These are phyloP conservation scores for Coemansia sp. DNA, from an alignment of 192 early-diverging fungal species.

Conservation along the genomic window DNA sequence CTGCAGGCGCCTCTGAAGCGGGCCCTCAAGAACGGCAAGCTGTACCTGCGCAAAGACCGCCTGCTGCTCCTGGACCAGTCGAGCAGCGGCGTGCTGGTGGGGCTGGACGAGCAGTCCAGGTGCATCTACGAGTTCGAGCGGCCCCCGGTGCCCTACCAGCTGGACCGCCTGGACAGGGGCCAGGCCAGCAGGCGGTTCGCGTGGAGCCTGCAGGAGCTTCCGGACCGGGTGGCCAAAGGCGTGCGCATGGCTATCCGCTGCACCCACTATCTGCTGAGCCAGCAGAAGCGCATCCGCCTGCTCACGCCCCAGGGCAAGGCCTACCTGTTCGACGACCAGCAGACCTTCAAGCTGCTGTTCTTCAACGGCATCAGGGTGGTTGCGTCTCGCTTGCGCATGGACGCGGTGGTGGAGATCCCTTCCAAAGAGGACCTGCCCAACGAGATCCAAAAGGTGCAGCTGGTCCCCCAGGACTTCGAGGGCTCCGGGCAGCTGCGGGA, in stretches of 20 bases:
- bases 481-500: not conserved
- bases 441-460: conserved; percentile 46
- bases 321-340: conserved; percentile 64
- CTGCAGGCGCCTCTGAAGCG: conserved; percentile 27
- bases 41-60: conserved; percentile 25
- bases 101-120: conserved; percentile 11
- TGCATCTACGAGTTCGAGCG: conserved; percentile 26
- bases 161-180: conserved; percentile 3
- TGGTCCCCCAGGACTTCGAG: conserved; percentile 11
- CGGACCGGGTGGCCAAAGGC: conserved; percentile 37
- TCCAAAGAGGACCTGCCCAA: conserved; percentile 41
- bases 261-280: conserved; percentile 56
- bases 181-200: conserved; percentile 11
- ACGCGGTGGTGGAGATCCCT: conserved; percentile 54
- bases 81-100: conserved; percentile 7
- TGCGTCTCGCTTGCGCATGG: conserved; percentile 22
- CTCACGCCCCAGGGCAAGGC: conserved; percentile 71
- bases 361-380: conserved; percentile 63
- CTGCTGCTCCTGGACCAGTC: conserved; percentile 35
- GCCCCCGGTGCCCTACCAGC: conserved; percentile 6
- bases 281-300: conserved; percentile 66
- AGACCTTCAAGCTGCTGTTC: conserved; percentile 63
- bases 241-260: conserved; percentile 53
- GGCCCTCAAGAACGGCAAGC: conserved; percentile 36
- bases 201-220: conserved; percentile 18